phyloP scores from a whole-genome alignment of 805 yeast species.

The Peterozyma xylosa region DNA sequence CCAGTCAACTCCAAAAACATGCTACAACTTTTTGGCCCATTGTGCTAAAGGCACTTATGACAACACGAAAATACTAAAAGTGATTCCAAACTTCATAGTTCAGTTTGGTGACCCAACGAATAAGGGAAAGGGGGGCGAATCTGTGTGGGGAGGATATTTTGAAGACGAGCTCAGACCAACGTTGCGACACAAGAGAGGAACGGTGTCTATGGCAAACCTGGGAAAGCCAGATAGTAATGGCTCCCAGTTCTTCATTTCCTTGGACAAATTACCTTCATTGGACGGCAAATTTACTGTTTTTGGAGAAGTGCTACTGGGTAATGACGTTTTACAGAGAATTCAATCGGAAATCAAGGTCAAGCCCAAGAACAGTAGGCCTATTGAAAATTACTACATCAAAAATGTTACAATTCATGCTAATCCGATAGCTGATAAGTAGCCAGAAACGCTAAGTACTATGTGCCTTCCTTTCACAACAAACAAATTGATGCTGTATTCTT shows the following conservation, averaged over 20 bases:
- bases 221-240: conserved; percentile 53
- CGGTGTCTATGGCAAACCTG: conserved; percentile 50
- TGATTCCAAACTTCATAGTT: conserved; percentile 43
- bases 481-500: background rate
- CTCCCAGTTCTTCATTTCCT: conserved; percentile 45
- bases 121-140: conserved; percentile 20
- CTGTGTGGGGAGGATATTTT: conserved; percentile 19
- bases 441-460: background rate
- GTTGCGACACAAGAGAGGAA: conserved; percentile 15
- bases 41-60: conserved; percentile 35
- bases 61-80: conserved; percentile 29
- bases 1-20: conserved; percentile 27
- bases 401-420: conserved; percentile 32
- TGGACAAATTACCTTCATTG: conserved; percentile 14
- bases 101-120: conserved; percentile 33
- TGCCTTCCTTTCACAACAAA: too few species aligned
- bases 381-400: conserved; percentile 19
- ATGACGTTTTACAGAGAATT: conserved; percentile 17
- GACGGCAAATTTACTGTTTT: conserved; percentile 20
- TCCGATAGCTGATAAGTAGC: conserved; percentile 26
- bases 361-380: conserved; percentile 27
- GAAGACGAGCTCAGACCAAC: conserved; percentile 17
- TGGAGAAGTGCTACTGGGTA: conserved; percentile 13
- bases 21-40: conserved; percentile 33
- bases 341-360: conserved; percentile 19